Conservation (phyloP, 352 stramenopile genomes). For the Phytopythium boreale region DNA sequence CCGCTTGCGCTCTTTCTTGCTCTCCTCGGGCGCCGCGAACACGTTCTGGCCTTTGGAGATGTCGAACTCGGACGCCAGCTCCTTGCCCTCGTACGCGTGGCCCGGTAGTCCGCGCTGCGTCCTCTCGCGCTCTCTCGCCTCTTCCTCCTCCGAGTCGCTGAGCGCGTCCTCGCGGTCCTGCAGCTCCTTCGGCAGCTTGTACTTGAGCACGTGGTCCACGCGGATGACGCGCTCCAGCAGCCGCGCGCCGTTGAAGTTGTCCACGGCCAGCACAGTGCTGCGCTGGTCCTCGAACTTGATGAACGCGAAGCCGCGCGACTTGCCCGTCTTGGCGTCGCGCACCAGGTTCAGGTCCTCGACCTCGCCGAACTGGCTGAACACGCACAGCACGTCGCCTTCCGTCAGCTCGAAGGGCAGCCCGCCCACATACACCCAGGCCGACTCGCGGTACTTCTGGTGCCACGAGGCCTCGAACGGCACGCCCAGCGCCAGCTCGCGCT, state of each 20-base stretch:
- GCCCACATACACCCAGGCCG: constrained; percentile 96
- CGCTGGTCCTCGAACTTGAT: constrained; percentile 97
- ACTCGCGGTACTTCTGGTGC: constrained; percentile 90
- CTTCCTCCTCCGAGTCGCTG: constrained; percentile 13
- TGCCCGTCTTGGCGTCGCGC: constrained; percentile 94
- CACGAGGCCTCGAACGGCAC: constrained; percentile 68
- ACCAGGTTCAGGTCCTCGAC: constrained; percentile 97
- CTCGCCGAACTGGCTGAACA: constrained; percentile 85
- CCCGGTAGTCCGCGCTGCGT: constrained; percentile 56
- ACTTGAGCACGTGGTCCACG: constrained; percentile 98
- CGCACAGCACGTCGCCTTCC: constrained; percentile 95
- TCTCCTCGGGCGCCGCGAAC: constrained; percentile 64
- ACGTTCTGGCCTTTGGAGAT: constrained; percentile 82
- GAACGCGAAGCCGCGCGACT: constrained; percentile 96
- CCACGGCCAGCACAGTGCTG: constrained; percentile 96
- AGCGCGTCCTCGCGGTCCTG: constrained; percentile 70
- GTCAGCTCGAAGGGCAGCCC: constrained; percentile 92
- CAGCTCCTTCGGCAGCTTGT: constrained; percentile 93
- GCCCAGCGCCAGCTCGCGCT: constrained; percentile 75
- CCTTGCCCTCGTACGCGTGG: constrained; percentile 88
- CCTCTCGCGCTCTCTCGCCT: constrained; percentile 10
- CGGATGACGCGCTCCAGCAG: constrained; percentile 92
- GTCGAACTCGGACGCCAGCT: constrained; percentile 66
- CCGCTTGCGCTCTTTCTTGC: constrained; percentile 56
- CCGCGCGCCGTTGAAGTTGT: constrained; percentile 94